These are phyloP conservation scores for Jackrogersella minutella DNA, from an alignment of 495 filamentous ascomycete genomes.

Conservation along the genomic window DNA sequence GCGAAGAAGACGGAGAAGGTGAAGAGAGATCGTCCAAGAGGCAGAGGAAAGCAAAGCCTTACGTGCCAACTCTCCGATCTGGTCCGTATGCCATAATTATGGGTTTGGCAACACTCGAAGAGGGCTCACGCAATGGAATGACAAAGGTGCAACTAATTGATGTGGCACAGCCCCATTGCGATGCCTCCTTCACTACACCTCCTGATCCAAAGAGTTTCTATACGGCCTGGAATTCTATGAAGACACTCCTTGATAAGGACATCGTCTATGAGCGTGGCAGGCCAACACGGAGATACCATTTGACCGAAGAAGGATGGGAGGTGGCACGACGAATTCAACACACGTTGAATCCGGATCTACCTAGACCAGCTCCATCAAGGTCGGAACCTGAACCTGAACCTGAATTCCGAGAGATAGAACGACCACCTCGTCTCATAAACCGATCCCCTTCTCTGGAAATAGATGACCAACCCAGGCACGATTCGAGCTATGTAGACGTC, in stretches of 20 bases:
- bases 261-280: slow-evolving; percentile 75
- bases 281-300: slow-evolving; percentile 70
- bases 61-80: slow-evolving; percentile 75
- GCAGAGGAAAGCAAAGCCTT: slow-evolving; percentile 68
- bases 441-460: slow-evolving; percentile 36
- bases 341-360: slow-evolving; percentile 43
- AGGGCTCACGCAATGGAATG: slow-evolving; percentile 63
- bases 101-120: slow-evolving; percentile 67
- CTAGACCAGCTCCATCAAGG: slow-evolving; percentile 25
- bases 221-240: slow-evolving; percentile 89
- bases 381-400: slow-evolving; percentile 14
- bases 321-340: slow-evolving; percentile 73
- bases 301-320: slow-evolving; percentile 84
- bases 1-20: slow-evolving; percentile 42
- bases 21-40: slow-evolving; percentile 68
- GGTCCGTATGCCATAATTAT: slow-evolving; percentile 79
- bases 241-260: slow-evolving; percentile 76
- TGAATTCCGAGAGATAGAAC: slow-evolving; percentile 6
- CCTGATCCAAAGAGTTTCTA: slow-evolving; percentile 73
- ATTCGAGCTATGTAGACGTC: slow-evolving; percentile 46
- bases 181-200: slow-evolving; percentile 76
- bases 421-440: not conserved
- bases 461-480: slow-evolving; percentile 19
- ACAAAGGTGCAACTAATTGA: slow-evolving; percentile 75
- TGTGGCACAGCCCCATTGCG: slow-evolving; percentile 74